These are phyloP conservation scores for Euphorbia peplus DNA, from an alignment of 345 rosid species.

Conservation along the genomic window DNA sequence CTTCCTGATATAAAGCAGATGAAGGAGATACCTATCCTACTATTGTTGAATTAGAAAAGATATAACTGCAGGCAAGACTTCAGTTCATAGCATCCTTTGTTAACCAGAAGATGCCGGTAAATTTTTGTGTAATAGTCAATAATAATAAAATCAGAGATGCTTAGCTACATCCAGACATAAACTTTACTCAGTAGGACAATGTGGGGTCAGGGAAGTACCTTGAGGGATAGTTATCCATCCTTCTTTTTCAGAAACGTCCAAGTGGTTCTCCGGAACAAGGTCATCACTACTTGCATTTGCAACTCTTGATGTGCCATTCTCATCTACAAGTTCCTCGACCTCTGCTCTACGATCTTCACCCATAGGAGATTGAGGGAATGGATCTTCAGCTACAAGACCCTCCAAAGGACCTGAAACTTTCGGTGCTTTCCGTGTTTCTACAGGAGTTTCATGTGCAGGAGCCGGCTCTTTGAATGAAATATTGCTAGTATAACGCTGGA, in stretches of 20 bases:
- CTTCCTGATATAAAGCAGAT: neutral
- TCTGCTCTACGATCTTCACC: slow-evolving; percentile 39
- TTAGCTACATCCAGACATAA: neutral
- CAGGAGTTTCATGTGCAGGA: slow-evolving; percentile 44
- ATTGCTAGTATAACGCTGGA: slow-evolving; percentile 49
- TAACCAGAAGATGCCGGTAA: neutral
- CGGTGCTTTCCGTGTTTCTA: slow-evolving; percentile 28
- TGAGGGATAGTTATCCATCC: slow-evolving; percentile 92
- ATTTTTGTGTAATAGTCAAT: neutral
- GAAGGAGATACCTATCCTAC: neutral
- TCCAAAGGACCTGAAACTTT: slow-evolving; percentile 53
- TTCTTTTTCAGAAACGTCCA: slow-evolving; percentile 78
- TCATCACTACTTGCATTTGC: slow-evolving; percentile 29
- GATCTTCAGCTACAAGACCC: slow-evolving; percentile 64
- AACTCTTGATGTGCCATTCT: slow-evolving; percentile 32
- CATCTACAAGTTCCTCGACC: slow-evolving; percentile 33
- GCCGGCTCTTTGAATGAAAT: slow-evolving; percentile 40
- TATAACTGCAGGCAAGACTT: neutral
- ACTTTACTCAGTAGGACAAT: neutral
- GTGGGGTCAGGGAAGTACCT: slow-evolving; percentile 36
- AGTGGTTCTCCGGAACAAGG: slow-evolving; percentile 44
- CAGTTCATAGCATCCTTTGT: neutral
- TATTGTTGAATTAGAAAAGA: neutral
- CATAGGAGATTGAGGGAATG: slow-evolving; percentile 45
- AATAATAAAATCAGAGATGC: slow-evolving; percentile 5